Conservation (phyloP, 2,329 filamentous ascomycete species). For the Juglanconis sp. region DNA sequence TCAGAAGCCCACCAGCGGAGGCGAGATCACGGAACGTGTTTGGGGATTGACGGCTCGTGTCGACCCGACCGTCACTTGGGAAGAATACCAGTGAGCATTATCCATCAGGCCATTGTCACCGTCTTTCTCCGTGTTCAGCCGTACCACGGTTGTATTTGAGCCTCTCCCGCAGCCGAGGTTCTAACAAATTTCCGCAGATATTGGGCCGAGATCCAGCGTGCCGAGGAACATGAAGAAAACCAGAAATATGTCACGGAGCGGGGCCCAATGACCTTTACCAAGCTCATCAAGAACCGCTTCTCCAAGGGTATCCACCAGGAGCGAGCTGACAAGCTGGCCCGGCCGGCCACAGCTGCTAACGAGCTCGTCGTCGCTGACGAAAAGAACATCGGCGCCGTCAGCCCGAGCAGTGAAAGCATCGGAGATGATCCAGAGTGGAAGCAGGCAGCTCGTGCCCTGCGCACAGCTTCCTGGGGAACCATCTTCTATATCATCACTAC, state of each 20-base stretch:
- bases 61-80: constrained; percentile 6
- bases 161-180: not conserved
- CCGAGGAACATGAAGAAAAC: constrained; percentile 6
- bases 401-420: constrained; percentile 1
- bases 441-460: constrained; percentile 41
- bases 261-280: constrained; percentile 2
- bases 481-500: constrained; percentile 49
- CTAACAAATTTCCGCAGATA: not conserved
- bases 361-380: not conserved
- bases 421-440: constrained; percentile 41
- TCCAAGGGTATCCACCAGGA: constrained; percentile 11
- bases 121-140: not conserved
- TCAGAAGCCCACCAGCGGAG: not conserved
- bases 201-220: constrained; percentile 8
- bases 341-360: not conserved
- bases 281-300: constrained; percentile 12
- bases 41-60: constrained; percentile 4
- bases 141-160: not conserved
- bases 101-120: not conserved
- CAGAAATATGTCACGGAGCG: constrained; percentile 2
- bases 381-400: not conserved
- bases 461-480: constrained; percentile 44
- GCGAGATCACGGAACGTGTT: not conserved
- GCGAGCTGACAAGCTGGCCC: constrained; percentile 2
- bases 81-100: constrained; percentile 11